Evolutionary conservation across 1,284 basidiomycete species (phyloP).

Genomic region (Cryptococcus maquisensis): DNA sequence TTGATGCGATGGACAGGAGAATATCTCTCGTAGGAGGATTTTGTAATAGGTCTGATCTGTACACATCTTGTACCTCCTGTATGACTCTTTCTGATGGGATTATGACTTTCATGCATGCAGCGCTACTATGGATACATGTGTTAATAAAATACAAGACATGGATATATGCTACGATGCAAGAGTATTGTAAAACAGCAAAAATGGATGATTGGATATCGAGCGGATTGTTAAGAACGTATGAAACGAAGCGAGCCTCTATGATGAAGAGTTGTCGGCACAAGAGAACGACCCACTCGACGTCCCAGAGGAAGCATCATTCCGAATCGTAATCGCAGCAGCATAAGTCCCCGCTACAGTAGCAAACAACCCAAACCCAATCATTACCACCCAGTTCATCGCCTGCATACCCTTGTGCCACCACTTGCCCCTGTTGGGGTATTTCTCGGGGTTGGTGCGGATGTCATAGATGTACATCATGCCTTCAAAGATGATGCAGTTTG

Average conservation of each 20-base stretch:
- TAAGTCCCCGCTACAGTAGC: constrained; percentile 33
- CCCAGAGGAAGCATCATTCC: constrained; percentile 18
- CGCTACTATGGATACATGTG: too few relatives aligned
- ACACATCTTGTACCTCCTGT: too few relatives aligned
- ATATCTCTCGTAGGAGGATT: too few relatives aligned
- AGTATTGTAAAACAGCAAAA: too few relatives aligned
- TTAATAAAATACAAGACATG: too few relatives aligned
- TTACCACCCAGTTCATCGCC: constrained; percentile 23
- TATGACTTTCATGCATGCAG: too few relatives aligned
- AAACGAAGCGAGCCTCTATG: too few relatives aligned
- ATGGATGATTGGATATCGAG: too few relatives aligned
- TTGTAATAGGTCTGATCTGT: too few relatives aligned
- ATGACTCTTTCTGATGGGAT: too few relatives aligned
- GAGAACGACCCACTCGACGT: constrained; percentile 23
- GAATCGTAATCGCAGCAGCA: constrained; percentile 29
- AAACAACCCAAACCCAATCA: constrained; percentile 26
- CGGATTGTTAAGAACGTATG: too few relatives aligned
- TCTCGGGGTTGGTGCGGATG: constrained; percentile 9
- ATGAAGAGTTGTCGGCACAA: constrained; percentile 21
- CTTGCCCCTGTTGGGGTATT: constrained; percentile 13
- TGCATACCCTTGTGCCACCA: constrained; percentile 17
- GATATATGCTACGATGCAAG: too few relatives aligned
- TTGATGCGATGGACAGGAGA: background rate
- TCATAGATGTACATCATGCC: constrained; percentile 12
- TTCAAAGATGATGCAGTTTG: background rate